phyloP scores from a whole-genome alignment of 805 yeast species.

The Suhomyces kilbournensis region DNA sequence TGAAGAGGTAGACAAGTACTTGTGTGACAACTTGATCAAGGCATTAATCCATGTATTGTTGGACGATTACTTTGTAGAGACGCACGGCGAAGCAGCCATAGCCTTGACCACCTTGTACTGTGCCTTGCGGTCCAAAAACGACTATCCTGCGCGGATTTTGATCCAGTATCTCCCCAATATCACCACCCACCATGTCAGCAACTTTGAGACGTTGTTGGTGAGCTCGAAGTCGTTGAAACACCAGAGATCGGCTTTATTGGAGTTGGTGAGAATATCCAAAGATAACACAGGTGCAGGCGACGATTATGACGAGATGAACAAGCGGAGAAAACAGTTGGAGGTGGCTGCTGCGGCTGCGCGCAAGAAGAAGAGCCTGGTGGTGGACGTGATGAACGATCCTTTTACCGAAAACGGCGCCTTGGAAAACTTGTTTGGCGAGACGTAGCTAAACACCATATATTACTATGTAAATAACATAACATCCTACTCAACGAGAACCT shows the following conservation, averaged over 20 bases:
- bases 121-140: constrained; percentile 64
- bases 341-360: constrained; percentile 40
- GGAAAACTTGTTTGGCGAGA: constrained; percentile 54
- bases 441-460: constrained; percentile 4
- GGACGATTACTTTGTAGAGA: constrained; percentile 78
- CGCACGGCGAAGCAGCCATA: constrained; percentile 89
- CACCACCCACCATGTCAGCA: constrained; percentile 53
- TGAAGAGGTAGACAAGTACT: constrained; percentile 69
- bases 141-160: constrained; percentile 62
- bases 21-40: constrained; percentile 65
- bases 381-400: constrained; percentile 70
- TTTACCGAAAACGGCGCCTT: constrained; percentile 66
- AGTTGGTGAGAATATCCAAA: constrained; percentile 65
- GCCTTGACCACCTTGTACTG: constrained; percentile 79
- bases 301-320: constrained; percentile 44
- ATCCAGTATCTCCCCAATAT: constrained; percentile 54
- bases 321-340: constrained; percentile 54
- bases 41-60: constrained; percentile 64
- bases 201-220: constrained; percentile 61
- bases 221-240: constrained; percentile 69
- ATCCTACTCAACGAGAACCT: too few species aligned
- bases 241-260: constrained; percentile 76
- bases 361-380: constrained; percentile 42
- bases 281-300: constrained; percentile 27
- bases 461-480: too few species aligned